Evolutionary conservation across 2,329 filamentous ascomycete genomes (phyloP), one percentile per base, ranked within the genome.

Genomic region (Ciborinia camelliae): DNA sequence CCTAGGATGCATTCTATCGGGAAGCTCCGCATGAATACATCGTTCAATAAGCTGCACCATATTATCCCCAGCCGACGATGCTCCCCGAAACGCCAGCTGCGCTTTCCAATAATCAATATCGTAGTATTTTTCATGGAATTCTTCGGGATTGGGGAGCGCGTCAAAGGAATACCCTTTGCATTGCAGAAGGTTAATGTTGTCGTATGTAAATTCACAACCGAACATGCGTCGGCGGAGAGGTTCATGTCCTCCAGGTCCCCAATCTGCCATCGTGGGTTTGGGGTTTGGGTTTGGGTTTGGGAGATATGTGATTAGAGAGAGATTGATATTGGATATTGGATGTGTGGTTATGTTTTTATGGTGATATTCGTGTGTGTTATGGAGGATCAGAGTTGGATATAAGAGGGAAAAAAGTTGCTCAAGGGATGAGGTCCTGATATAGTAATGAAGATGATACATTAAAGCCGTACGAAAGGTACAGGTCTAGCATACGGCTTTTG

Each of bases 141-240:
- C 9, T 4, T 28, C 23, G 18, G 23, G 14, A 41, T 28, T 26
- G 2, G 10, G 35, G 1, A 54, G 7, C 4, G 3, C 0, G 1
- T 54, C 35, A 5, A 54, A 54, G n/a, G 35, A 54, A 54, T 54
- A 41, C 23, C 23, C 52, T 28, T 41, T 54, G 14, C 35, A 54
- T 41, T 41, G 35, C 35, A 54, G 37, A 54, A 12, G n/a, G 7
- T 39, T 39, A 2, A 54, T 54, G n/a, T 37, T 20, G 7, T 39
- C 32, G n/a, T 54, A 54, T 4, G 52, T 41, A 15, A 41, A 54
- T 7, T 41, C n/a, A 4, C 23, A 41, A 28, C 23, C 23, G 2
- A 54, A 20, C 14, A 54, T 26, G 7, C 8, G 35, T 26, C 35
- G 52, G 20, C n/a, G 35, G 14, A 54, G 4, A 9, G 35, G 52